Evolutionary conservation across 2,329 filamentous ascomycete species (phyloP), one percentile per base, ranked within the genome.

Genomic region (Chaetomium globosum): DNA sequence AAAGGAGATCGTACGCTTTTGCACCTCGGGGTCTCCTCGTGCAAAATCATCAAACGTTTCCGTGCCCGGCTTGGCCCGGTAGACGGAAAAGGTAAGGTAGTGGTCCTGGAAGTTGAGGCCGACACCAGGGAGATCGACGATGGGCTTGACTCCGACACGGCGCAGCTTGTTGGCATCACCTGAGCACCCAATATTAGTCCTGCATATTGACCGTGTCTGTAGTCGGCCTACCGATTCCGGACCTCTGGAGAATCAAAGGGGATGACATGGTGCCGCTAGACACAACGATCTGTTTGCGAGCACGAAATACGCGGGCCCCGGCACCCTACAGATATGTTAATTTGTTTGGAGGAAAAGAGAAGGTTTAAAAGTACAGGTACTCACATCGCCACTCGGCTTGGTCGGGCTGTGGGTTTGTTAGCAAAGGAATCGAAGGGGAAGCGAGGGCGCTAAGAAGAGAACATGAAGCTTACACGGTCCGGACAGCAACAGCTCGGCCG

Each of bases 11-110:
- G 72, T 75, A 79, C 81, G 77, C 77, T 92, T 89, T 75, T 94
- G 90, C 0, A 87, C 82, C 64, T 88, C 86, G 0, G 89, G 88
- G 43, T 89, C 88, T 49, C 91, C 91, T 57, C 90, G 85, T 9
- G 88, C 83, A 73, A 93, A 93, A 75, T 93, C 90, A 71, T 93
- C 91, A 69, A 94, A 94, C 12, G 86, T 89, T 74, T 94, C 91
- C 0, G 87, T 87, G 5, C 88, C 86, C 6, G 89, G 89, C 79
- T 91, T 92, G 21, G 89, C 89, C 13, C 90, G 84, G 75, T 85
- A 92, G 2, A 85, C 82, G 0, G 88, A 84, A 75, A 92, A 92
- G 2, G 87, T 87, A 4, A 87, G 73, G 64, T 87, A 80, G 67
- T 85, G 83, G 69, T 85, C 83, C 70, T 84, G 81, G 67, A 83